Evolutionary conservation across 257 asterid species (phyloP), one percentile per base, ranked within the genome.

Genomic region (Cinchona pubescens): DNA sequence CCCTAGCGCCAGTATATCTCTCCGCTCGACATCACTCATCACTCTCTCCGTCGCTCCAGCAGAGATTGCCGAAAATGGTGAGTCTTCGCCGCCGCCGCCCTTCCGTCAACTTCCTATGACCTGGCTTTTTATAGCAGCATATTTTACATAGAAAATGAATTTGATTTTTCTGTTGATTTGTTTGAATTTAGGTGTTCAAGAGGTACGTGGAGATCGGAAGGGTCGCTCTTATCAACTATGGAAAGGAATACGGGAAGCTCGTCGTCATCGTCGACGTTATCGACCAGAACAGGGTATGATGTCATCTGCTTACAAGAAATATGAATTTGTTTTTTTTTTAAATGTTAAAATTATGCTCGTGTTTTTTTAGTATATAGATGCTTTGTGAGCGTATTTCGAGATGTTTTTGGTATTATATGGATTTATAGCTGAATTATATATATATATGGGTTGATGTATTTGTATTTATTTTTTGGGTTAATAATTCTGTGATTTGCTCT

Each of bases 181-280:
- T 19, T 56, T 55, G 7, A 51, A 16, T 3, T 49, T 4, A 93
- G 98, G 97, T 96, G 85, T 92, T 92, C 94, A 92, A 92, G 92
- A 89, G 98, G 85, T 93, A 83, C 82, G 97, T 93, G 73, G 96
- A 92, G 94, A 89, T 90, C 77, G 98, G 98, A 74, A 85, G 98
- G 82, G 98, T 92, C 9, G 98, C 93, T 34, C 90, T 92, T 30
- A 89, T 92, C 83, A 92, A 92, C 83, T 92, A 87, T 77, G 98
- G 97, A 19, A 83, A 93, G 84, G 98, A 93, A 62, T 93, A 91
- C 58, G 98, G 98, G 23, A 86, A 77, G 85, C 94, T 93, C 1
- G 98, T 93, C 45, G 98, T 93, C 73, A 93, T 93, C 35, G 98
- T 93, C 19, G 98, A 92, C 67, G 97, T 92, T 62, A 79, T 92